Percentiles rank a stretch among this genome's conserved stretches.
Evolutionary conservation across 176 grass and related monocot genomes (phyloP).

Genomic region (Triticum timopheevii): DNA sequence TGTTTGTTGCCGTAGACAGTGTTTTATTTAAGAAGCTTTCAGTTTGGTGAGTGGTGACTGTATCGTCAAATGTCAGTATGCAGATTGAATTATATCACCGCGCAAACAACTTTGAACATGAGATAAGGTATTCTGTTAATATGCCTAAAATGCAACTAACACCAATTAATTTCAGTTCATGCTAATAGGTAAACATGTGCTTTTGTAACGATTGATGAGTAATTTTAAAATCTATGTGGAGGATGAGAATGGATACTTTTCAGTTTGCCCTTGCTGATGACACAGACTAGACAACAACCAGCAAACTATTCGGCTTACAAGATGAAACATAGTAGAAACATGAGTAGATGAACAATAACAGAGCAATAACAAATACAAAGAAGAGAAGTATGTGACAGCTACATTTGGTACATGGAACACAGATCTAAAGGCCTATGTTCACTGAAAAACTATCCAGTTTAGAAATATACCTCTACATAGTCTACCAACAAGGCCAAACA

Average conservation of each 20-base stretch:
- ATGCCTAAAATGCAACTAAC: neutral
- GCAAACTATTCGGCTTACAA: neutral
- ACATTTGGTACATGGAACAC: neutral
- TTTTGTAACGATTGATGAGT: neutral
- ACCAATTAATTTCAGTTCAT: neutral
- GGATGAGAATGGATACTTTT: conserved; percentile 1
- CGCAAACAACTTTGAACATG: neutral
- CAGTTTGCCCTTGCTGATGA: conserved; percentile 18
- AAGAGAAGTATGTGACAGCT: neutral
- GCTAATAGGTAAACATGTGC: neutral
- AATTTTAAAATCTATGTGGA: neutral
- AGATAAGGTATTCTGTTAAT: neutral
- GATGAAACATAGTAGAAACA: neutral
- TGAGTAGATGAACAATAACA: neutral
- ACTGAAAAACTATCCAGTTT: neutral
- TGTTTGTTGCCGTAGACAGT: conserved; percentile 8
- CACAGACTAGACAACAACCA: neutral
- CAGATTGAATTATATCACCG: neutral
- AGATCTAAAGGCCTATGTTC: neutral
- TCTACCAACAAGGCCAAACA: neutral
- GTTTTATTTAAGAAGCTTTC: conserved; percentile 30
- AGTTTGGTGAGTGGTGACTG: neutral
- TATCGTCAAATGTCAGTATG: neutral
- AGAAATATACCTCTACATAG: conserved; percentile 7
- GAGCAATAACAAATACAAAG: neutral